These are phyloP conservation scores for Phytophthora capsici DNA, from an alignment of 352 stramenopile species.

Conservation along the genomic window DNA sequence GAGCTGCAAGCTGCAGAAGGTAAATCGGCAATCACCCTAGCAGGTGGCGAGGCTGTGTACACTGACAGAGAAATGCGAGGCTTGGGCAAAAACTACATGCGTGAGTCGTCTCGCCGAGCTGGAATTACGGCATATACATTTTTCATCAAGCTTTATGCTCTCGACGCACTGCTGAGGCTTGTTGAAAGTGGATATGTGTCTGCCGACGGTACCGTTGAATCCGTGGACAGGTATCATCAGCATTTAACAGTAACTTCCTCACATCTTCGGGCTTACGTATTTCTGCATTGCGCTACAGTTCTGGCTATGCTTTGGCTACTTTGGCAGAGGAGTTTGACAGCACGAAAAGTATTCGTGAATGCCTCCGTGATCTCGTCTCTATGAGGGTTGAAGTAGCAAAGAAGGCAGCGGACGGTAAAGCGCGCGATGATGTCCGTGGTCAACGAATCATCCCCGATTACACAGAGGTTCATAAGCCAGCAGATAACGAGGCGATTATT, in stretches of 20 bases:
- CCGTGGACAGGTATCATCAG: conserved; percentile 39
- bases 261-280: not conserved
- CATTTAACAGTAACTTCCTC: not conserved
- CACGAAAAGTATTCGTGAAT: conserved; percentile 47
- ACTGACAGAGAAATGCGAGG: conserved; percentile 75
- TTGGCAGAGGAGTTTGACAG: conserved; percentile 55
- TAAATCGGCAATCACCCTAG: conserved; percentile 46
- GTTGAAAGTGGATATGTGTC: conserved; percentile 40
- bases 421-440: conserved; percentile 74
- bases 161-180: conserved; percentile 58
- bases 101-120: conserved; percentile 56
- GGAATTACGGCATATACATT: conserved; percentile 81
- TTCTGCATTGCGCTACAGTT: conserved; percentile 21
- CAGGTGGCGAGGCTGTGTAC: conserved; percentile 65
- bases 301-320: conserved; percentile 43
- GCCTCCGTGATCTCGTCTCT: conserved; percentile 64
- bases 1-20: conserved; percentile 44
- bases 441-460: conserved; percentile 79
- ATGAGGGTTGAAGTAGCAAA: conserved; percentile 60
- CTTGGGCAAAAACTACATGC: conserved; percentile 90
- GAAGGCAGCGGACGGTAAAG: conserved; percentile 70
- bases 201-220: conserved; percentile 38
- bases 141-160: conserved; percentile 82
- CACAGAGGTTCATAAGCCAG: conserved; percentile 62
- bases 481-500: conserved; percentile 50